These are phyloP conservation scores for Argentina anserina DNA, from an alignment of 306 rosid species.

Conservation along the genomic window DNA sequence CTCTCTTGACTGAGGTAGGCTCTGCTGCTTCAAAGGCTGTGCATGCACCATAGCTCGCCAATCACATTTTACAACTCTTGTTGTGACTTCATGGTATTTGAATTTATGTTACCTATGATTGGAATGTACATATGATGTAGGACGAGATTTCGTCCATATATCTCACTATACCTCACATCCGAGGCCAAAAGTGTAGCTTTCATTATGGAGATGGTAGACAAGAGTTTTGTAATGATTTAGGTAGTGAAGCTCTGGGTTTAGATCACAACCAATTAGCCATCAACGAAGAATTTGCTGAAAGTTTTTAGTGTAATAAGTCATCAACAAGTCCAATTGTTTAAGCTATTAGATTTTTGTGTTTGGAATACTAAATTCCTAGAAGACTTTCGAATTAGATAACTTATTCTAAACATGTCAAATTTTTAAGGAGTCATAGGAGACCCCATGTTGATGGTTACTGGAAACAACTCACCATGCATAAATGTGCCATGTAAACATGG, in stretches of 20 bases:
- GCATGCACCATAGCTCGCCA: not conserved
- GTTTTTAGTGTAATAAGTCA: not conserved
- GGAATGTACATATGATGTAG: not conserved
- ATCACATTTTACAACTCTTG: not conserved
- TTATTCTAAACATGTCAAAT: constrained; percentile 2
- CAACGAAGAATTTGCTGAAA: not conserved
- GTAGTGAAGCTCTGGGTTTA: not conserved
- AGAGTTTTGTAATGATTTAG: not conserved
- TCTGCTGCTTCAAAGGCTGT: not conserved
- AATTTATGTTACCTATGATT: not conserved
- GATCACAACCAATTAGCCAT: not conserved
- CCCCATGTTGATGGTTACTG: not conserved
- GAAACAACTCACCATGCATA: not conserved
- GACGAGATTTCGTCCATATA: not conserved
- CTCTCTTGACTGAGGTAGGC: not conserved
- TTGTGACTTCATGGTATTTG: not conserved
- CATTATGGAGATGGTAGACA: not conserved
- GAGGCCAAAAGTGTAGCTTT: not conserved
- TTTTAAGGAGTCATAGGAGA: not conserved
- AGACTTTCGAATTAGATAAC: not conserved
- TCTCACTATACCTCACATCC: not conserved
- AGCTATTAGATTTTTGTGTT: not conserved
- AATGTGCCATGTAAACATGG: not conserved
- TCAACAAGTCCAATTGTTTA: not conserved
- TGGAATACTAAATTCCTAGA: not conserved